Conservation (phyloP, 352 stramenopile genomes). For the Phytophthora gonapodyides region DNA sequence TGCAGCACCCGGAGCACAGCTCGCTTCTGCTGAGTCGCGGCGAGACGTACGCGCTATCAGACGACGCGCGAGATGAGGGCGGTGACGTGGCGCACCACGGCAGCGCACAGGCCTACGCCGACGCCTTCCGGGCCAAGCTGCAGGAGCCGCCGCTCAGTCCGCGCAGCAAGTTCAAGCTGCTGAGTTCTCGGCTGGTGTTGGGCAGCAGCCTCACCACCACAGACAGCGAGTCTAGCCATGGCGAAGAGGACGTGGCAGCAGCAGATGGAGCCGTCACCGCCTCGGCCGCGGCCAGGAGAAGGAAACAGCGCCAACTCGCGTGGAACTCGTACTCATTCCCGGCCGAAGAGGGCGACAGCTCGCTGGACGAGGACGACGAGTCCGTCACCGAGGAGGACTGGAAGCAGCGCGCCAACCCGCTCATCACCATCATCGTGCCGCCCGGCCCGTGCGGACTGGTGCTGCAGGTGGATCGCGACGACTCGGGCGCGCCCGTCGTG, state of each 20-base stretch:
- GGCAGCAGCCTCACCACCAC: conserved; percentile 32
- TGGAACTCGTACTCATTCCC: conserved; percentile 40
- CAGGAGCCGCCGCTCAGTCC: conserved; percentile 72
- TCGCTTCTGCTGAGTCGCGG: conserved; percentile 52
- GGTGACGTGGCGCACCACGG: conserved; percentile 26
- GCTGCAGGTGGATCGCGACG: conserved; percentile 50
- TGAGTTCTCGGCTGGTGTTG: conserved; percentile 37
- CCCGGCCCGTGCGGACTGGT: conserved; percentile 74
- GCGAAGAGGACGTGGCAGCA: conserved; percentile 14
- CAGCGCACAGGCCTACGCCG: conserved; percentile 59
- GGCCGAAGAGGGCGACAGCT: conserved; percentile 21
- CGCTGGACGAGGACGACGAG: conserved; percentile 46
- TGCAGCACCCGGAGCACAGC: conserved; percentile 38
- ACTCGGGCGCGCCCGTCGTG: conserved; percentile 56
- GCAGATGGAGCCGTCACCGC: not conserved
- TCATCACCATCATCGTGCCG: conserved; percentile 75
- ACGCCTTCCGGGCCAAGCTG: conserved; percentile 73
- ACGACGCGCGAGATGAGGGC: conserved; percentile 39
- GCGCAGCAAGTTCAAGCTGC: conserved; percentile 67
- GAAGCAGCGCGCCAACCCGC: conserved; percentile 63
- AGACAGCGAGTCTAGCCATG: conserved; percentile 22
- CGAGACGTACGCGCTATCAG: conserved; percentile 63
- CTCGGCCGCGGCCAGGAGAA: not conserved
- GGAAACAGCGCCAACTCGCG: conserved; percentile 12
- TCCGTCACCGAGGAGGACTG: conserved; percentile 68